Percentiles rank a stretch among this genome's conserved stretches.
phyloP scores from a whole-genome alignment of 1,284 basidiomycete species.

The Limonomyces culmigenus region DNA sequence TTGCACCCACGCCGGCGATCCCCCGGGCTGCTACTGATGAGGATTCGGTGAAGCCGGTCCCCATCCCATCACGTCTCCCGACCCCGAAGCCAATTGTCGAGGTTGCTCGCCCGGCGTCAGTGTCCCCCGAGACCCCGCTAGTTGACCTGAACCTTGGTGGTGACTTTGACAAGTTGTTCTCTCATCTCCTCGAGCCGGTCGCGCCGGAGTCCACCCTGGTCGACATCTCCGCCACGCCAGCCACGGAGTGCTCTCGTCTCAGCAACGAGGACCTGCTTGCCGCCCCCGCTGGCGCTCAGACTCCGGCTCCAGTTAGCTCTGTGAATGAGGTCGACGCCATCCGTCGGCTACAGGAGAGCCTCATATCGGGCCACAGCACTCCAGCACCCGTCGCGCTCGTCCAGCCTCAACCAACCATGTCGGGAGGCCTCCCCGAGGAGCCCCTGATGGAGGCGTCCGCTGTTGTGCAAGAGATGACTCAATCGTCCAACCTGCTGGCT shows the following conservation, averaged over 20 bases:
- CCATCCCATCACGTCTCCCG: not conserved
- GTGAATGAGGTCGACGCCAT: not conserved
- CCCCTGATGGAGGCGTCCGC: not conserved
- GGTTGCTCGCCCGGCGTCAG: too few relatives aligned
- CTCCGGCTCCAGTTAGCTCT: too few relatives aligned
- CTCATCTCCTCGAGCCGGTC: too few relatives aligned
- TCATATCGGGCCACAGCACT: not conserved
- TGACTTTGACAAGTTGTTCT: not conserved
- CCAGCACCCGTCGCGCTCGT: too few relatives aligned
- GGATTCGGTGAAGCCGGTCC: not conserved
- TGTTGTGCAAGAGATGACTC: not conserved
- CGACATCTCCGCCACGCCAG: too few relatives aligned
- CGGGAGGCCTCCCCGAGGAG: too few relatives aligned
- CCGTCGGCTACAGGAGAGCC: not conserved
- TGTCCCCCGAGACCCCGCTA: too few relatives aligned
- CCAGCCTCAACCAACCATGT: too few relatives aligned
- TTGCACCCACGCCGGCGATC: not conserved
- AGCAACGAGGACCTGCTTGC: not conserved
- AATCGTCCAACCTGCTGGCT: not conserved
- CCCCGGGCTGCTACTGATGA: not conserved
- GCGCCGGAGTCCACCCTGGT: too few relatives aligned
- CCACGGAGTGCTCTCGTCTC: too few relatives aligned
- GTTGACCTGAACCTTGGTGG: too few relatives aligned
- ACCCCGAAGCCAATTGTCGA: not conserved
- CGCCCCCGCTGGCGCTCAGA: not conserved